phyloP scores from a whole-genome alignment of 1,284 basidiomycete genomes.

The Hymenochaete sp. region DNA sequence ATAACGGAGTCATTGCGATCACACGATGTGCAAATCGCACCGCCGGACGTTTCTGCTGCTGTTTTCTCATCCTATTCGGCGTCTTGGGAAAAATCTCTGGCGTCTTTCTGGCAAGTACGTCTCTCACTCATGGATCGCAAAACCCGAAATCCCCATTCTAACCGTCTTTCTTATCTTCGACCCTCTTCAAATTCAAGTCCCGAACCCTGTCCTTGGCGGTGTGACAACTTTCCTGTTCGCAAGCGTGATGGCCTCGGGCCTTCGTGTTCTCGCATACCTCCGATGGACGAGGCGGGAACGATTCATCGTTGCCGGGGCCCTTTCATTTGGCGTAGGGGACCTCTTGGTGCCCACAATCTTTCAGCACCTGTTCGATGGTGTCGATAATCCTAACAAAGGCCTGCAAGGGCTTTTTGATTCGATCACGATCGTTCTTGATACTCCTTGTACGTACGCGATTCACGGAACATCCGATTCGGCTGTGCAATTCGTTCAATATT shows the following conservation, averaged over 20 bases:
- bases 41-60: conserved; percentile 67
- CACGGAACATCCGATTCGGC: background rate
- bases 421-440: conserved; percentile 71
- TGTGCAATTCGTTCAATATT: background rate
- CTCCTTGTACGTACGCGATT: conserved; percentile 50
- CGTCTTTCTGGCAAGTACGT: conserved; percentile 62
- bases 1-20: conserved; percentile 74
- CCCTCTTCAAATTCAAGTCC: conserved; percentile 35
- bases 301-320: conserved; percentile 66
- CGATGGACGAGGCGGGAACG: conserved; percentile 65
- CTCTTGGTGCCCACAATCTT: conserved; percentile 54
- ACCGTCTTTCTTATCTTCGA: background rate
- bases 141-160: too few relatives aligned
- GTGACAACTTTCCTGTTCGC: conserved; percentile 59
- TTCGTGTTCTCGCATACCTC: conserved; percentile 63
- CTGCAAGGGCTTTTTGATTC: conserved; percentile 67
- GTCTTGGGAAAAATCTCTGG: conserved; percentile 75
- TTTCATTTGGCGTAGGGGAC: conserved; percentile 69
- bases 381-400: conserved; percentile 46
- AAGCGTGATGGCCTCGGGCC: conserved; percentile 55
- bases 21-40: conserved; percentile 69
- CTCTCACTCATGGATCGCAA: background rate
- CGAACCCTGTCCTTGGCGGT: conserved; percentile 75
- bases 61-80: conserved; percentile 65
- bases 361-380: conserved; percentile 60